Evolutionary conservation across 1,139 yeast species (phyloP).

Genomic region (Suhomyces panamericanus): DNA sequence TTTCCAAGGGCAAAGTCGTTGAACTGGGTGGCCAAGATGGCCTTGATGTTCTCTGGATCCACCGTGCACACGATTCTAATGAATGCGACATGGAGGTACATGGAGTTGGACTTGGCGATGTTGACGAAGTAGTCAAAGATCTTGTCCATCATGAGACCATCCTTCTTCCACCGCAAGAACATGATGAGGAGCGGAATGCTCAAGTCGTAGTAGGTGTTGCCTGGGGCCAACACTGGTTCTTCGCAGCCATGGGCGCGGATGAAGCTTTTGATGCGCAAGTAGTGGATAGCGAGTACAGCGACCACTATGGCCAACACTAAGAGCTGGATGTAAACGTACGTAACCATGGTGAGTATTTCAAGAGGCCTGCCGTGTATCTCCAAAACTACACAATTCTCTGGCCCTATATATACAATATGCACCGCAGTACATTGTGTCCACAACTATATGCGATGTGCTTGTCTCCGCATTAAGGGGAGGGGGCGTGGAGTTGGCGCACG

Average conservation of each 20-base stretch:
- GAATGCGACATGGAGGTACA: slow-evolving; percentile 13
- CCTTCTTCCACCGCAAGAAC: no score
- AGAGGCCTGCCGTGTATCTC: background rate
- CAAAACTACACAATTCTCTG: no score
- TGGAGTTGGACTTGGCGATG: background rate
- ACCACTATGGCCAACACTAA: background rate
- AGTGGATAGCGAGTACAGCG: background rate
- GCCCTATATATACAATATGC: no score
- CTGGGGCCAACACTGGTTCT: slow-evolving; percentile 13
- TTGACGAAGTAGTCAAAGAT: no score
- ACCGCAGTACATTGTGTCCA: no score
- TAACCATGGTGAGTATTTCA: background rate
- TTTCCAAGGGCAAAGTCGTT: slow-evolving; percentile 27
- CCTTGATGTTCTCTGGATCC: slow-evolving; percentile 27
- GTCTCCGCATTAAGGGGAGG: no score
- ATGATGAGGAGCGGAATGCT: slow-evolving; percentile 9
- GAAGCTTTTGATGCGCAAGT: background rate
- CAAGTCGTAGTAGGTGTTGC: background rate
- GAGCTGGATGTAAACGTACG: background rate
- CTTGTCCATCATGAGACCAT: no score
- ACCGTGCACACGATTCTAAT: slow-evolving; percentile 18
- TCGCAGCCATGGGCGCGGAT: slow-evolving; percentile 23
- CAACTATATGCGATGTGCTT: no score
- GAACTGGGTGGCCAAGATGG: slow-evolving; percentile 28
- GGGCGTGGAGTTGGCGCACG: no score